Evolutionary conservation across 1,284 basidiomycete genomes (phyloP), one percentile per base, ranked within the genome.

Genomic region (Naganishia sp.): DNA sequence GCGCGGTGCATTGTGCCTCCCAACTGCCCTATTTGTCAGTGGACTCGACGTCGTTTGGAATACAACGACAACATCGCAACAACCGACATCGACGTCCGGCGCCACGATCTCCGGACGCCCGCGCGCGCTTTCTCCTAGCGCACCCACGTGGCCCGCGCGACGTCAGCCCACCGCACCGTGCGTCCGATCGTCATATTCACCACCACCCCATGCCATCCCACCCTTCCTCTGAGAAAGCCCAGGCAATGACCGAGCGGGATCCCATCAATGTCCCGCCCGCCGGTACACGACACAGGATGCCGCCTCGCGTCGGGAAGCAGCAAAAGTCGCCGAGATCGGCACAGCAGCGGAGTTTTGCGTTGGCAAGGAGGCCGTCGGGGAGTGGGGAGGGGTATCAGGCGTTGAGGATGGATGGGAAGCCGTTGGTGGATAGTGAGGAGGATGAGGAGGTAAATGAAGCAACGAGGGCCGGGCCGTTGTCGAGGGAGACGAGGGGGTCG

Each of bases 241-340:
- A 41, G 58, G 58, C 58, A 49, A 61, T 61, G 58, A 61, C 58
- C 58, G 58, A 61, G 47, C 58, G 58, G 47, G 46, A 49, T 50
- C 58, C 58, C 18, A 50, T 61, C 58, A 61, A 61, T 61, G 58
- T 61, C 25, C 58, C 58, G 32, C 47, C 46, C 23, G 50, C 31
- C 47, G 58, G 58, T 61, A 61, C 58, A 9, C 47, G 58, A 35
- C 35, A 61, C 25, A 61, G 35, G 42, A 61, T 61, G 58, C 58
- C 58, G 42, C 58, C 47, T 7, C 23, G 42, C 9, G 43, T 9
- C 7, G 35, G 10, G 35, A 9, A 39, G 35, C 35, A 39, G 35
- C 35, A 45, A 17, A 46, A 47, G 43, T 45, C 42, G 46, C 25
- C 58, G 47, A 35, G 31, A 28, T 11, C 18, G 58, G 32, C 45